Conservation (phyloP, 768 basidiomycete species). For the Tubosaeta brunneosetosa region DNA sequence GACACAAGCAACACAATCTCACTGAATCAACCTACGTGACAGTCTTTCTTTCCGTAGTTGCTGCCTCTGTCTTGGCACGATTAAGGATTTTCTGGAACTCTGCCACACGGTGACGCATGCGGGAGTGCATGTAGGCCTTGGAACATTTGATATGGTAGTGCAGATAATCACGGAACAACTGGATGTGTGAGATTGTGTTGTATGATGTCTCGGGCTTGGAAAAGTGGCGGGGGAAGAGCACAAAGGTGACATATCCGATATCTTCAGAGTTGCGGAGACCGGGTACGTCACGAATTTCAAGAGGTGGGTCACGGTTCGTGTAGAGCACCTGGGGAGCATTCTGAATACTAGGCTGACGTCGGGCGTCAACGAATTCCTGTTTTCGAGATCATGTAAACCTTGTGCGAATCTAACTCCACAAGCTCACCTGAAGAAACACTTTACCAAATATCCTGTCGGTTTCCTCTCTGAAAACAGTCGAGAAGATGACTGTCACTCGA, state of each 20-base stretch:
- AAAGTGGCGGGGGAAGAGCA: constrained; percentile 97
- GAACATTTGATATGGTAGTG: constrained; percentile 99
- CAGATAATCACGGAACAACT: constrained; percentile 96
- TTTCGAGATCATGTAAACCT: constrained; percentile 3
- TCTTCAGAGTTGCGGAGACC: constrained; percentile 82
- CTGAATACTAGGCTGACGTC: constrained; percentile 87
- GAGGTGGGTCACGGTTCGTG: constrained; percentile 89
- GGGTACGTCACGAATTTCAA: constrained; percentile 88
- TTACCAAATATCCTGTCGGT: constrained; percentile 96
- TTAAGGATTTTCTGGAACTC: constrained; percentile 97
- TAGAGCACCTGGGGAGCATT: constrained; percentile 97
- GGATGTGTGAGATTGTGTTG: constrained; percentile 88
- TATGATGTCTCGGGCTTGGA: constrained; percentile 60
- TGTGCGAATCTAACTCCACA: background rate
- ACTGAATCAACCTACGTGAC: constrained; percentile 55
- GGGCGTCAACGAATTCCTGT: constrained; percentile 99
- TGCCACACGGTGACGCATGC: constrained; percentile 89
- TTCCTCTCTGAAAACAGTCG: constrained; percentile 94
- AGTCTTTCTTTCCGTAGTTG: constrained; percentile 81
- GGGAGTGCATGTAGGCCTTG: constrained; percentile 98
- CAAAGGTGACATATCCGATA: constrained; percentile 95
- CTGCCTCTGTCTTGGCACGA: constrained; percentile 89
- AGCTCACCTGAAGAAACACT: constrained; percentile 91
- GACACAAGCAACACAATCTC: background rate
- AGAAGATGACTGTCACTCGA: constrained; percentile 97